Conservation (phyloP, 2,329 filamentous ascomycete species). For the Achaetomium macrosporum region DNA sequence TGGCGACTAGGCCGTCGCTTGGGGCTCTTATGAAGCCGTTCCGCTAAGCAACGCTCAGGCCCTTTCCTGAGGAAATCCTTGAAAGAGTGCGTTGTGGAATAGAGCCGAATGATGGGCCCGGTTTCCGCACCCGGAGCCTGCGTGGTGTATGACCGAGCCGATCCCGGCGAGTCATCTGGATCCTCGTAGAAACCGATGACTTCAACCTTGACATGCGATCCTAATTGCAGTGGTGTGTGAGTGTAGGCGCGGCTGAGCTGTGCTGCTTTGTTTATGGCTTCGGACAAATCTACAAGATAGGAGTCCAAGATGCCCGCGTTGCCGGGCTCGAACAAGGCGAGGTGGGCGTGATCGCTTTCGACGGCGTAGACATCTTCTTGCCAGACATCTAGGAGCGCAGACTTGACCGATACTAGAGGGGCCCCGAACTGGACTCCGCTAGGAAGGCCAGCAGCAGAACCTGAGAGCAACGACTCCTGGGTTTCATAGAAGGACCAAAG, state of each 20-base stretch:
- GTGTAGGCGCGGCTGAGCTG: conserved; percentile 30
- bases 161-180: conserved; percentile 31
- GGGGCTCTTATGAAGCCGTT: conserved; percentile 38
- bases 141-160: conserved; percentile 33
- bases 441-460: conserved; percentile 31
- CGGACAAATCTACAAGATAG: conserved; percentile 33
- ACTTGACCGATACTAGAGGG: conserved; percentile 53
- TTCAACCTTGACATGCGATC: conserved; percentile 51
- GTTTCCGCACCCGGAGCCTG: conserved; percentile 27
- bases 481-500: conserved; percentile 61
- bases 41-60: conserved; percentile 48
- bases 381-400: conserved; percentile 45
- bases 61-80: conserved; percentile 51
- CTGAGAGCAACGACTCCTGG: conserved; percentile 51
- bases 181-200: conserved; percentile 57
- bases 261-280: conserved; percentile 35
- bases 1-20: conserved; percentile 6
- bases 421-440: conserved; percentile 52
- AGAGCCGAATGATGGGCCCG: conserved; percentile 40
- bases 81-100: conserved; percentile 46
- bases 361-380: conserved; percentile 48
- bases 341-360: conserved; percentile 50
- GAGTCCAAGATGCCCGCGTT: conserved; percentile 44
- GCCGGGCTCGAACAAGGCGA: conserved; percentile 47
- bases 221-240: conserved; percentile 44